Base-by-base conservation (phyloP, 805 yeast species). In the Hermanozyma aechmeae region DNA sequence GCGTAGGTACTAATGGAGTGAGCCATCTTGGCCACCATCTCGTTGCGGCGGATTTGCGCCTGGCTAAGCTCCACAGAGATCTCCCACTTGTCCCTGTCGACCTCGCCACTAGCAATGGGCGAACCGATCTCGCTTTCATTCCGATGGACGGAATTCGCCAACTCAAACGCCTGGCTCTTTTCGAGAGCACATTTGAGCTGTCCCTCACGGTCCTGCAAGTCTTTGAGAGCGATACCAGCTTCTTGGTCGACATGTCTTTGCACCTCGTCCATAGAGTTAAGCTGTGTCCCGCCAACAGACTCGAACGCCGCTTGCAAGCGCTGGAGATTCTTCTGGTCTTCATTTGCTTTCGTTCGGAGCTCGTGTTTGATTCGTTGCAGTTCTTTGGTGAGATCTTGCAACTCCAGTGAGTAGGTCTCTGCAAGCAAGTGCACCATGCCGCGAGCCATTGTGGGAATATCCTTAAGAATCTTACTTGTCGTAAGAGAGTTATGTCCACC, bases 381-480 rank as follows among this genome's bases (percentile, higher is more conserved):
- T 27, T 58, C 54, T 6, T 31, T 29, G 16, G 42, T 46, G 13
- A 58, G 35, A 4, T 73, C 65, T 23, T 36, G 66, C 67, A 40
- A 73, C 24, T 71, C 55, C 13, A 58, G 49, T 28, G 73, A 76
- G 46, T 76, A 83, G n/a, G 68, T 58, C 13, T 64, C 69, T 14
- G 68, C 38, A 29, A 77, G 54, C n/a, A 72, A 65, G 30, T 60
- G 57, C 2, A 76, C 63, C 50, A 73, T 53, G 5, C 56, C 55
- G 18, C 38, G 37, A 13, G 61, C 35, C 59, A 62, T 61, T 1
- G 50, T 34, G 14, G 58, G 42, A 24, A 61, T 44, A 35, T 62
- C 68, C 14, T 38, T 30, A 42, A 51, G 24, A 61, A 35, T 20
- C 41, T 49, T 32, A 56, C 35, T 58, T 58, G 5, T 71, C 73